These are phyloP conservation scores for Cryptosporidium sp. DNA, from an alignment of 169 alveolate species.

Conservation along the genomic window DNA sequence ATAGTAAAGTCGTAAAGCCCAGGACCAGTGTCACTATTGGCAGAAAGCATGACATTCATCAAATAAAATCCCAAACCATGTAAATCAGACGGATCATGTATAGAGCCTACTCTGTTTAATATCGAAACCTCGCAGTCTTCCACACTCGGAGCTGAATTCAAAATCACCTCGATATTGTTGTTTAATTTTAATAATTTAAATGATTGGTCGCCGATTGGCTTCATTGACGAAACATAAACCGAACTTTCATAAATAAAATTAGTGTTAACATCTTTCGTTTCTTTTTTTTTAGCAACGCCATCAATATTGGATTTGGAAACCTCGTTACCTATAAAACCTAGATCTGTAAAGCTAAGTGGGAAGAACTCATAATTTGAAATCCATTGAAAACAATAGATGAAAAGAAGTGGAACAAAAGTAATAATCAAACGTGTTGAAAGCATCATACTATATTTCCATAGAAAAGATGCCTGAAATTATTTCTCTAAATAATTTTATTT, in stretches of 20 bases:
- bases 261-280: neutral
- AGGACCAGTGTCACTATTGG: neutral
- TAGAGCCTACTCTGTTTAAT: slow-evolving; percentile 10
- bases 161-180: slow-evolving; percentile 1
- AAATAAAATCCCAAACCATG: slow-evolving; percentile 15
- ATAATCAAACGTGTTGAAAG: neutral
- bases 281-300: neutral
- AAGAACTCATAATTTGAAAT: neutral
- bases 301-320: neutral
- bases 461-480: no score
- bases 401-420: neutral
- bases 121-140: slow-evolving; percentile 11
- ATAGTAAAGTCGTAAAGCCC: slow-evolving; percentile 31
- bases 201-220: neutral
- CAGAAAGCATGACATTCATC: slow-evolving; percentile 19
- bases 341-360: neutral
- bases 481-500: no score
- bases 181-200: slow-evolving; percentile 1
- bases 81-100: slow-evolving; percentile 6
- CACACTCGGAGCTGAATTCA: neutral
- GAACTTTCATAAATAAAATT: neutral
- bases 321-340: neutral
- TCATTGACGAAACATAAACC: neutral
- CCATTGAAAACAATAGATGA: neutral
- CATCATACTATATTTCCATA: neutral